Evolutionary conservation across 805 yeast genomes (phyloP).

Genomic region (Starmerella sirachaensis): DNA sequence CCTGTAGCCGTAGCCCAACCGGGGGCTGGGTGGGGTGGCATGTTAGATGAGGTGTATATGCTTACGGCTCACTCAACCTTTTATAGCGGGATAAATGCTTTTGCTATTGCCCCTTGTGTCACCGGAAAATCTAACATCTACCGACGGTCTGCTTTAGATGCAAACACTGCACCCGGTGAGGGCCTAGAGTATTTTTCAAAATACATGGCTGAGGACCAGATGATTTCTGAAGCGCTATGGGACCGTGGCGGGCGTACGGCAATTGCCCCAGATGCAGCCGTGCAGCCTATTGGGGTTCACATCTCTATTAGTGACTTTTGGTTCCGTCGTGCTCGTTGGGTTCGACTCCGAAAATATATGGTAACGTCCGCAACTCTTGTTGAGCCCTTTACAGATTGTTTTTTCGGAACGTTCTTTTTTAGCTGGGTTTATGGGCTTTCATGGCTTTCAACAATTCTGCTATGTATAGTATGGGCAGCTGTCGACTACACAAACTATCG

Average conservation of each 20-base stretch:
- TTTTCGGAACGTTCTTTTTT: slow-evolving; percentile 40
- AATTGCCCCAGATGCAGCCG: slow-evolving; percentile 62
- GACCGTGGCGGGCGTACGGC: slow-evolving; percentile 62
- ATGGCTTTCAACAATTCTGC: slow-evolving; percentile 33
- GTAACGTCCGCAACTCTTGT: slow-evolving; percentile 70
- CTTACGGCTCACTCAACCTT: slow-evolving; percentile 77
- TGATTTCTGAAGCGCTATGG: slow-evolving; percentile 84
- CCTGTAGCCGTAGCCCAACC: slow-evolving; percentile 34
- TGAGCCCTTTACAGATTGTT: slow-evolving; percentile 76
- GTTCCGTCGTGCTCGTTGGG: slow-evolving; percentile 66
- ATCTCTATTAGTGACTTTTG: slow-evolving; percentile 44
- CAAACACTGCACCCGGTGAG: slow-evolving; percentile 17
- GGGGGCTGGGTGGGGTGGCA: slow-evolving; percentile 41
- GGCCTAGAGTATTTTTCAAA: slow-evolving; percentile 62
- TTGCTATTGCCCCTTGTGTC: slow-evolving; percentile 75
- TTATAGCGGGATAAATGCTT: slow-evolving; percentile 62
- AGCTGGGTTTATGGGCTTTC: slow-evolving; percentile 1
- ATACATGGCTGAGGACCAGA: slow-evolving; percentile 84
- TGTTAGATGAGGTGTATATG: slow-evolving; percentile 74
- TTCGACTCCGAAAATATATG: slow-evolving; percentile 78
- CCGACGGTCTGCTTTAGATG: slow-evolving; percentile 45
- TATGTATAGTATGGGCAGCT: slow-evolving; percentile 40
- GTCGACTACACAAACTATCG: slow-evolving; percentile 50
- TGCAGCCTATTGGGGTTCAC: slow-evolving; percentile 49
- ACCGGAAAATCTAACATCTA: slow-evolving; percentile 81